Evolutionary conservation across 495 filamentous ascomycete genomes (phyloP), one percentile per base, ranked within the genome.

Genomic region (Podospora pseudoanserina): DNA sequence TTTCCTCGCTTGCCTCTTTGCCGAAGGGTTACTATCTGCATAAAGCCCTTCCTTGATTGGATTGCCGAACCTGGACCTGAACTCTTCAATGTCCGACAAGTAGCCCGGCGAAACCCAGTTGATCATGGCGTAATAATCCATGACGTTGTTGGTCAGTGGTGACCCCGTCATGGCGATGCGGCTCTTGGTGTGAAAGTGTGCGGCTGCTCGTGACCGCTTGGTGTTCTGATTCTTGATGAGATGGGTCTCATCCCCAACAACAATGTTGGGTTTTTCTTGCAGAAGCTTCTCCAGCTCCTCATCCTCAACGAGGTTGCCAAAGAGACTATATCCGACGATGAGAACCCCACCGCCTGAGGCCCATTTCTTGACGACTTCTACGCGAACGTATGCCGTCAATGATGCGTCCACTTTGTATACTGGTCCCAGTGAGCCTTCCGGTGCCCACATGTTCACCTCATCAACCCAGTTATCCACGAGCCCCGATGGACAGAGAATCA

Each of bases 161-260:
- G 93, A 94, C 0, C 94, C 94, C 0, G 94, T 96, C 68, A 97
- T 79, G 2, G 92, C 94, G 73, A 98, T 91, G 13, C 94, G 89
- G 68, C 85, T 89, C 65, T 78, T 86, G 0, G 93, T 89, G 62
- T 75, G 81, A 69, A 97, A 88, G 11, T 79, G 75, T 13, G 77
- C 77, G 4, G 87, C 80, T 23, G 85, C 83, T 59, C 77, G 67
- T 23, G 87, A 76, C 19, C 92, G 77, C n/a, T 78, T 73, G 0
- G 87, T 76, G 0, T 68, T 72, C 0, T 77, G 76, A 67, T 91
- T 92, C 74, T 95, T 97, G 67, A 97, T 76, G 27, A 76, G 81
- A 71, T 98, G 94, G 0, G 93, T 94, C 75, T 98, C 94, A 71
- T 98, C 94, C 1, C 90, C 90, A 16, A 97, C 78, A n/a, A 97